These are phyloP conservation scores for Laburnicola sp. DNA, from an alignment of 2,329 filamentous ascomycete species.

Conservation along the genomic window DNA sequence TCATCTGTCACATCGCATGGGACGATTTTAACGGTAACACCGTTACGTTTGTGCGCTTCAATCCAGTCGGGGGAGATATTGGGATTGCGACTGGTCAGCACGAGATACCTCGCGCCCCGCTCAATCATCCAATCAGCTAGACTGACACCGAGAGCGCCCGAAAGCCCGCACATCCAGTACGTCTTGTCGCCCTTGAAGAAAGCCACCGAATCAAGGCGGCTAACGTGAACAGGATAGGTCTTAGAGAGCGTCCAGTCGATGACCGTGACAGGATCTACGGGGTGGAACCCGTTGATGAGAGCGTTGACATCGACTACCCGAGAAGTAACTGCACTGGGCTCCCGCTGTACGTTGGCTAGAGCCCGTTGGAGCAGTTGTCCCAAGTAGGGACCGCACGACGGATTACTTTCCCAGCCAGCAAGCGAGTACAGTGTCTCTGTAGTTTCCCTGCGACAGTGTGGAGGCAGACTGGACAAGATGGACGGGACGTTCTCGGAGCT, in stretches of 20 bases:
- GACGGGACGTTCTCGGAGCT: too few species aligned
- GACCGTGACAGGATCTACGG: neutral
- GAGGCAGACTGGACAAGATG: too few species aligned
- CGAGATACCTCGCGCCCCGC: constrained; percentile 6
- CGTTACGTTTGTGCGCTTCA: neutral
- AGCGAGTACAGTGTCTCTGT: too few species aligned
- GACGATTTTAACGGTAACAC: constrained; percentile 8
- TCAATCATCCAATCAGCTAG: neutral
- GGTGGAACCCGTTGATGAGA: neutral
- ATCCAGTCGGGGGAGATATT: constrained; percentile 20
- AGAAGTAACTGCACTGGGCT: too few species aligned
- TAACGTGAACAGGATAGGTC: too few species aligned
- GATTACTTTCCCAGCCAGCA: too few species aligned
- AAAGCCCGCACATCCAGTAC: neutral
- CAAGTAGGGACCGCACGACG: too few species aligned
- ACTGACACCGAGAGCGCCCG: neutral
- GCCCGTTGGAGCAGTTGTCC: too few species aligned
- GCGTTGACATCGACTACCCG: too few species aligned
- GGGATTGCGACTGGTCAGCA: constrained; percentile 47
- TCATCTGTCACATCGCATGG: constrained; percentile 15
- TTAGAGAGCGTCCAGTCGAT: neutral
- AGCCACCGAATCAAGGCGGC: neutral
- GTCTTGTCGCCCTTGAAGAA: neutral
- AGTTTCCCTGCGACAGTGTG: too few species aligned
- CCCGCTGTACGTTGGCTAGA: too few species aligned